Evolutionary conservation across 495 filamentous ascomycete species (phyloP).

Genomic region (Letharia columbiana): DNA sequence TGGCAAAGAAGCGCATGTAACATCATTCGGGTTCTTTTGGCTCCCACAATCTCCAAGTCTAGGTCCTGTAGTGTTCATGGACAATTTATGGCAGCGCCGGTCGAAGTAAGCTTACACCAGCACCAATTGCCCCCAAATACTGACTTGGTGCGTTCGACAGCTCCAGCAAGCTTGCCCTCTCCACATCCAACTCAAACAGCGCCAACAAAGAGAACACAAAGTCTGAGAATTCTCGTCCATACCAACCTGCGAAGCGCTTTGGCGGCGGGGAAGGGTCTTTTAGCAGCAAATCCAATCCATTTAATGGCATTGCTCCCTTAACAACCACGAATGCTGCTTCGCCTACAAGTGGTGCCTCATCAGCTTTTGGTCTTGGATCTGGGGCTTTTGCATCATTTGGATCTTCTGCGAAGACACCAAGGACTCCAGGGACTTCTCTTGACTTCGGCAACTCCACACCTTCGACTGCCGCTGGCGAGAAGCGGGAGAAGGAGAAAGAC

Average conservation of each 20-base stretch:
- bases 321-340: conserved; percentile 64
- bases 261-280: conserved; percentile 69
- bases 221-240: conserved; percentile 55
- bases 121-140: neutral
- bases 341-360: conserved; percentile 78
- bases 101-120: conserved; percentile 26
- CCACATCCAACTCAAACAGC: conserved; percentile 53
- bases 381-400: conserved; percentile 97
- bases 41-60: neutral
- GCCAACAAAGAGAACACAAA: conserved; percentile 53
- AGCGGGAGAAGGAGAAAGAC: conserved; percentile 50
- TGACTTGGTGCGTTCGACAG: conserved; percentile 34
- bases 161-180: conserved; percentile 82
- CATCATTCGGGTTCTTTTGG: neutral
- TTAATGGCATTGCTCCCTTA: conserved; percentile 68
- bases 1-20: conserved; percentile 11
- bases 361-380: conserved; percentile 85
- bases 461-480: conserved; percentile 57
- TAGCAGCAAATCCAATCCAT: conserved; percentile 76
- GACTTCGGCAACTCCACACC: conserved; percentile 49
- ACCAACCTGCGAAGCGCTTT: conserved; percentile 58
- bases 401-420: conserved; percentile 71
- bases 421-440: conserved; percentile 73
- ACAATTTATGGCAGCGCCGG: conserved; percentile 31
- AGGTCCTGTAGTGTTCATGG: conserved; percentile 16